A percentile compares a stretch with the other conserved stretches of the same genome.
Conservation (phyloP, 2,329 filamentous ascomycete genomes). For the Myriosclerotinia scirpicola region DNA sequence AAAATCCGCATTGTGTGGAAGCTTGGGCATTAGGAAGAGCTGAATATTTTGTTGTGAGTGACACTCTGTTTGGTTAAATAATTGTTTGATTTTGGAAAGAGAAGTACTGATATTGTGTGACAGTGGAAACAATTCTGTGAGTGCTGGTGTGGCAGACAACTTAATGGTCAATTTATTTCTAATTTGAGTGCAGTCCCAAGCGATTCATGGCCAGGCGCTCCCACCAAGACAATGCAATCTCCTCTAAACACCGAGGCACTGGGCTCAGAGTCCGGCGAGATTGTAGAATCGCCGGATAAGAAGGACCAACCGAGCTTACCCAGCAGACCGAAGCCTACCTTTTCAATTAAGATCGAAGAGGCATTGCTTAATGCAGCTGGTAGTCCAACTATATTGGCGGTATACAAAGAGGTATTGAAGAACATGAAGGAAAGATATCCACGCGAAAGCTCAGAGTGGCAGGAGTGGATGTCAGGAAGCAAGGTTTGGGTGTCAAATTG, state of each 20-base stretch:
- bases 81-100: background rate
- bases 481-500: slow-evolving; percentile 25
- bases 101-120: background rate
- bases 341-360: slow-evolving; percentile 1
- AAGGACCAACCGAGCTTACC: background rate
- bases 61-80: slow-evolving; percentile 2
- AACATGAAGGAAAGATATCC: slow-evolving; percentile 15
- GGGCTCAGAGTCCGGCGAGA: slow-evolving; percentile 14
- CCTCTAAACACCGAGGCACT: background rate
- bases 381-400: background rate
- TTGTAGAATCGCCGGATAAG: background rate
- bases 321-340: background rate
- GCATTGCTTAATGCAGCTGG: slow-evolving; percentile 5
- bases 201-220: background rate
- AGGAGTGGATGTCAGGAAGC: slow-evolving; percentile 24
- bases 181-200: background rate
- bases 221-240: background rate
- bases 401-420: background rate
- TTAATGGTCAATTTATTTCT: slow-evolving; percentile 2
- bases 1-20: background rate
- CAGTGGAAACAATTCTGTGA: slow-evolving; percentile 11
- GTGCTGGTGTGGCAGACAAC: background rate
- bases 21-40: slow-evolving; percentile 18
- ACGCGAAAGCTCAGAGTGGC: slow-evolving; percentile 21
- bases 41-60: slow-evolving; percentile 22